Conservation (phyloP, 2,329 filamentous ascomycete species). For the Scedosporium minutisporum region DNA sequence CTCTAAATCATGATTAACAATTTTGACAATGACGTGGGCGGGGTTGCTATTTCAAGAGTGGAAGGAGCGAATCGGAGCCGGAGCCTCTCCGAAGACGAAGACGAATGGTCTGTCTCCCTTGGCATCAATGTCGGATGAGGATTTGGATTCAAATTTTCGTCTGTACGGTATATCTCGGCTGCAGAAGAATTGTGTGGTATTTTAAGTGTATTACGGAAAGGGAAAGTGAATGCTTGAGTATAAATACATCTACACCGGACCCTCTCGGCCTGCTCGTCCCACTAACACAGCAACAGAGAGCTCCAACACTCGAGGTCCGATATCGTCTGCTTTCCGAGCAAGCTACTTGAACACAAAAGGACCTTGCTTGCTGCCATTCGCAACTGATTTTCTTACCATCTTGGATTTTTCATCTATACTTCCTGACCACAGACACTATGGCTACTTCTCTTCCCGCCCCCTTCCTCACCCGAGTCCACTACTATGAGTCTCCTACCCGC, state of each 20-base stretch:
- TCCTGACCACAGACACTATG: background rate
- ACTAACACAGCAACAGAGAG: no score
- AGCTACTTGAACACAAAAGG: background rate
- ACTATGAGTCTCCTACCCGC: conserved; percentile 6
- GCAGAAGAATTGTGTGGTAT: no score
- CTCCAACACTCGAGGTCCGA: no score
- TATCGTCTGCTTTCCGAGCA: no score
- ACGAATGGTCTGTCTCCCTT: no score
- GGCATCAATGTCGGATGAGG: no score
- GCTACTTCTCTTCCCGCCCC: background rate
- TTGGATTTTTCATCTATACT: background rate
- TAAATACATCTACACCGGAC: background rate
- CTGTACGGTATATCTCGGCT: no score
- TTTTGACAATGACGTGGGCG: no score
- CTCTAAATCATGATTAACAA: no score
- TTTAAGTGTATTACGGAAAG: no score
- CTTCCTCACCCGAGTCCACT: conserved; percentile 6
- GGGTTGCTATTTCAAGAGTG: background rate
- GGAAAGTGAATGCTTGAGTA: background rate
- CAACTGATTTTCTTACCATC: background rate
- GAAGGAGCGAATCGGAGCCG: background rate
- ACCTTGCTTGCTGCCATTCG: background rate
- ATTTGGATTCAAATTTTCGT: no score
- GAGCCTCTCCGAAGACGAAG: background rate
- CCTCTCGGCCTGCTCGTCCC: background rate